A percentile compares a stretch with the other conserved stretches of the same genome.
These are phyloP conservation scores for Phaeotremella fagi DNA, from an alignment of 768 basidiomycete genomes.

Conservation along the genomic window DNA sequence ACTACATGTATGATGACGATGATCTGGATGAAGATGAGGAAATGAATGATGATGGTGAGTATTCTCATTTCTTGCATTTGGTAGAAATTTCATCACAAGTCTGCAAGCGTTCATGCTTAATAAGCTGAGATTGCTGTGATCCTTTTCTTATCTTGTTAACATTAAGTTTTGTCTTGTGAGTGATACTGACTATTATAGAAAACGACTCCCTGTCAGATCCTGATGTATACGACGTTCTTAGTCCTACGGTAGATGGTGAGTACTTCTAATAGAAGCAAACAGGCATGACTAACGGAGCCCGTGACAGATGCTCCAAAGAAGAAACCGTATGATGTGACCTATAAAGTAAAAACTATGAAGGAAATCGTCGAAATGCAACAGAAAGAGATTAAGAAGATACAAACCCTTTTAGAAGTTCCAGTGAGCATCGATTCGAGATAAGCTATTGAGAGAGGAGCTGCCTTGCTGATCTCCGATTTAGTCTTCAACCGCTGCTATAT, in stretches of 20 bases:
- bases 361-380: slow-evolving; percentile 75
- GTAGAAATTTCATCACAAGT: too few species aligned
- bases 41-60: slow-evolving; percentile 30
- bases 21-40: slow-evolving; percentile 21
- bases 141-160: not conserved
- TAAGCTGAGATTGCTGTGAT: too few species aligned
- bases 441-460: slow-evolving; percentile 2
- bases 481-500: slow-evolving; percentile 65
- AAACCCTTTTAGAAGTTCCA: slow-evolving; percentile 80
- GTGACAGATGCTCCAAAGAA: slow-evolving; percentile 38
- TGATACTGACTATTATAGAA: slow-evolving; percentile 2
- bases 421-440: slow-evolving; percentile 54
- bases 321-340: slow-evolving; percentile 72
- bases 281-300: too few species aligned
- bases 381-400: slow-evolving; percentile 76
- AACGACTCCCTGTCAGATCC: slow-evolving; percentile 38
- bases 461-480: slow-evolving; percentile 38
- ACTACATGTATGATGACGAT: slow-evolving; percentile 25
- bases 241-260: slow-evolving; percentile 42
- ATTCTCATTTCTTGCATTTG: slow-evolving; percentile 1
- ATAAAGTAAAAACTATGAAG: slow-evolving; percentile 64
- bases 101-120: too few species aligned
- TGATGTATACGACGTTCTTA: slow-evolving; percentile 39
- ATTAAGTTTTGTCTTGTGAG: not conserved
- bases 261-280: not conserved